A percentile compares a stretch with the other conserved stretches of the same genome.
These are phyloP conservation scores for Nicotiana obtusifolia DNA, from an alignment of 257 asterid species.

Conservation along the genomic window DNA sequence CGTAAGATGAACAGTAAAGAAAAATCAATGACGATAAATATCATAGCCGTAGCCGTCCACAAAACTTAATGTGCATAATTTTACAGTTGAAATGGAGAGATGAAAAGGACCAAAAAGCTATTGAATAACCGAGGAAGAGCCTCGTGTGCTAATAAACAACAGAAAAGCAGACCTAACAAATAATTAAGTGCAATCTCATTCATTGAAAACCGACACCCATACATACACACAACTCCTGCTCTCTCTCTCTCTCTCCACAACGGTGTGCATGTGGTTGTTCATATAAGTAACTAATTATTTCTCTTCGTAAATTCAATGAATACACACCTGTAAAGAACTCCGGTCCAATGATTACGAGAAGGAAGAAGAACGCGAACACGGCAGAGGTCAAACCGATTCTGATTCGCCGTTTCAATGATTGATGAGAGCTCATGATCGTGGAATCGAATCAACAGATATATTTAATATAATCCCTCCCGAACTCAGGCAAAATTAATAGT, in stretches of 20 bases:
- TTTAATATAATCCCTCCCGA: neutral
- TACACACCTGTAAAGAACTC: neutral
- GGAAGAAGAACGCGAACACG: neutral
- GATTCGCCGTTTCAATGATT: neutral
- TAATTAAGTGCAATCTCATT: neutral
- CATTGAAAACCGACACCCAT: neutral
- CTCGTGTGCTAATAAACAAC: constrained; percentile 6
- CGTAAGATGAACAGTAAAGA: neutral
- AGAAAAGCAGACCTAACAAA: neutral
- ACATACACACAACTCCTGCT: neutral
- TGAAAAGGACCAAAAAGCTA: neutral
- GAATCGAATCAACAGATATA: neutral
- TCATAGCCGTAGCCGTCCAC: neutral
- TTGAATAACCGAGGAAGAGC: neutral
- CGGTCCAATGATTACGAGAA: neutral
- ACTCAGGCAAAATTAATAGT: neutral
- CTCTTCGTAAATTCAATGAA: neutral
- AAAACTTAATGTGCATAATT: neutral
- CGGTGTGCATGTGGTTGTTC: neutral
- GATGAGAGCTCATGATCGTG: neutral
- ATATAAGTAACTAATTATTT: neutral
- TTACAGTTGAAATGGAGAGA: neutral
- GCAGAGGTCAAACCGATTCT: neutral
- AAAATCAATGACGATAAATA: neutral
- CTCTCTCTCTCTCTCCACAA: neutral